Conservation (phyloP, 208 protist genomes). For the Herpetomonas samuelpessoai region DNA sequence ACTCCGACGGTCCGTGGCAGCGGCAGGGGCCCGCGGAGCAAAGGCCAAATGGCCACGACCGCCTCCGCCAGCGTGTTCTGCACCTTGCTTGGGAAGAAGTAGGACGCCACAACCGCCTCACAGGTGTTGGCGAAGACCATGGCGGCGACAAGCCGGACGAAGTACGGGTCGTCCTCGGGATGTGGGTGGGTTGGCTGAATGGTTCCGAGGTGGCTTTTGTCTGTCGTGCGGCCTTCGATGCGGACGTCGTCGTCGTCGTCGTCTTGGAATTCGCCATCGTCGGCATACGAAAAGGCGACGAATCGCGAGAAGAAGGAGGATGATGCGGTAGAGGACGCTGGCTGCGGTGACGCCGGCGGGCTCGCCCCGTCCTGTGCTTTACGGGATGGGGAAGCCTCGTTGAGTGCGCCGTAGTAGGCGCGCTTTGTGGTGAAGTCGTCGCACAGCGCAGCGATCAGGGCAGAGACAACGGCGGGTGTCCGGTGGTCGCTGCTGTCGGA, state of each 20-base stretch:
- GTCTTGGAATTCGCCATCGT: background rate
- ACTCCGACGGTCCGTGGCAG: too few species aligned
- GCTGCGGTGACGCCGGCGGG: too few species aligned
- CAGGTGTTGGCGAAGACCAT: constrained; percentile 18
- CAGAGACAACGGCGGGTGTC: constrained; percentile 41
- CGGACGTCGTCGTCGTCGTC: background rate
- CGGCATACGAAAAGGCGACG: background rate
- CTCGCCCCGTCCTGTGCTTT: background rate
- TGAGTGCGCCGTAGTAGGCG: background rate
- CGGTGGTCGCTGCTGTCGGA: constrained; percentile 42
- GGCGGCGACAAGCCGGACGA: constrained; percentile 17
- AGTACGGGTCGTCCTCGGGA: constrained; percentile 4
- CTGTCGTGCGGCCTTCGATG: background rate
- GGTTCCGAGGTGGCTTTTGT: too few species aligned
- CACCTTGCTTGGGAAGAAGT: constrained; percentile 67
- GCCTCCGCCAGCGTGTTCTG: constrained; percentile 54
- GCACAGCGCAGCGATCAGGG: constrained; percentile 43
- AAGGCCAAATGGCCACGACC: constrained; percentile 47
- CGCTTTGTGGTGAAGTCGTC: constrained; percentile 44
- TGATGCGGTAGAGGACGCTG: background rate
- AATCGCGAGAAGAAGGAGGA: background rate
- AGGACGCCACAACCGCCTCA: constrained; percentile 35
- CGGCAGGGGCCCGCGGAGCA: constrained; percentile 18
- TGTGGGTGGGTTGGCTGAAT: background rate
- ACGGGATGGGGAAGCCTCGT: background rate